Conservation (phyloP, 2,329 filamentous ascomycete genomes). For the Allantophomopsis lycopodina region DNA sequence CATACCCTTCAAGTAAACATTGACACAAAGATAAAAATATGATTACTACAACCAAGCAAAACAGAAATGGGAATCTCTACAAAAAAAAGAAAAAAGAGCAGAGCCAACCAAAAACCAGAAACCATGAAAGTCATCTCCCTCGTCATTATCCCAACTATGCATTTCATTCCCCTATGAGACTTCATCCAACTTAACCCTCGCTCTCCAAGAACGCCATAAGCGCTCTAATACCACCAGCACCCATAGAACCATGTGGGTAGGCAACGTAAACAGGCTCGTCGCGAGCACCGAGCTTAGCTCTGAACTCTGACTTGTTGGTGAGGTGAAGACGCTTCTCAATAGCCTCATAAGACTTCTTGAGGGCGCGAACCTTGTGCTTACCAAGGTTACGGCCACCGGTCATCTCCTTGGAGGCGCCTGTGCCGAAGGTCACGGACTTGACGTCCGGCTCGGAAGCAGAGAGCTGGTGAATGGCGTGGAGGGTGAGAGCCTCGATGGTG, state of each 20-base stretch:
- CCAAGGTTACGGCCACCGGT: slow-evolving; percentile 70
- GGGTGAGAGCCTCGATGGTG: slow-evolving; percentile 73
- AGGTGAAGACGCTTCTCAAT: slow-evolving; percentile 72
- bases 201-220: slow-evolving; percentile 85
- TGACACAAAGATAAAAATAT: too few species aligned
- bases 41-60: too few species aligned
- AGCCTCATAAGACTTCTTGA: slow-evolving; percentile 71
- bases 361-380: slow-evolving; percentile 66
- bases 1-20: too few species aligned
- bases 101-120: too few species aligned
- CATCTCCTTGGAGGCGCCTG: slow-evolving; percentile 62
- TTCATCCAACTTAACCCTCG: slow-evolving; percentile 19
- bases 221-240: slow-evolving; percentile 69
- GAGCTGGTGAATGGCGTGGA: slow-evolving; percentile 44
- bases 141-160: too few species aligned
- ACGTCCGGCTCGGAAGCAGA: slow-evolving; percentile 41
- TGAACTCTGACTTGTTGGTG: slow-evolving; percentile 75
- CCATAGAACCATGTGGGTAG: slow-evolving; percentile 76
- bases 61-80: too few species aligned
- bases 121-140: too few species aligned
- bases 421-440: slow-evolving; percentile 70
- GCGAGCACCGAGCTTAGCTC: slow-evolving; percentile 75
- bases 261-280: slow-evolving; percentile 83
- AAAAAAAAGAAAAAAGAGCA: background rate
- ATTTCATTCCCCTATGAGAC: too few species aligned